Evolutionary conservation across 257 asterid species (phyloP).

Genomic region (Paraleonurus japonicus): DNA sequence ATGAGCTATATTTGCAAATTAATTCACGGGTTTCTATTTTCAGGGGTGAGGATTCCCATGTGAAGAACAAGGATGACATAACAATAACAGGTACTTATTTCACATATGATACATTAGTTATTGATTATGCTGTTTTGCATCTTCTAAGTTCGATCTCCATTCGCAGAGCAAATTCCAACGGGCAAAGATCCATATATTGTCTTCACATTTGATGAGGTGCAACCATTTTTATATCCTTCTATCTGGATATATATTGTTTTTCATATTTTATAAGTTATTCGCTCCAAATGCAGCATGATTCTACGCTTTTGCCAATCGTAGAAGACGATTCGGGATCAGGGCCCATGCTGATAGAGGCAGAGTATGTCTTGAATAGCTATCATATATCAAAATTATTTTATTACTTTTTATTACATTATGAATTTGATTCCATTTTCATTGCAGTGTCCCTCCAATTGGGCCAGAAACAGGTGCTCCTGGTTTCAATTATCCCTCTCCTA

Average conservation of each 20-base stretch:
- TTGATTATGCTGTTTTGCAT: not conserved
- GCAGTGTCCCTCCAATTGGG: constrained; percentile 50
- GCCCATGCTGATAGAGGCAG: constrained; percentile 55
- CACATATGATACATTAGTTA: not conserved
- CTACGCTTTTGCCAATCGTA: constrained; percentile 28
- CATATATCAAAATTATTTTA: not conserved
- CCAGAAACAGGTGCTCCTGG: constrained; percentile 26
- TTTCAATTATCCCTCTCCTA: constrained; percentile 30
- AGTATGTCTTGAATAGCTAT: constrained; percentile 44
- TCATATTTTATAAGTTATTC: not conserved
- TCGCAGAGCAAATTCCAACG: constrained; percentile 75
- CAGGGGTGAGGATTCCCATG: constrained; percentile 70
- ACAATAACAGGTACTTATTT: constrained; percentile 63
- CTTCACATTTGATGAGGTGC: constrained; percentile 55
- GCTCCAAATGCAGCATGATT: constrained; percentile 36
- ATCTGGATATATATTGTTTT: not conserved
- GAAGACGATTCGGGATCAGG: constrained; percentile 41
- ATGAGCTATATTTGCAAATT: not conserved
- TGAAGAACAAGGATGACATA: constrained; percentile 57
- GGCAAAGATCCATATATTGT: constrained; percentile 59
- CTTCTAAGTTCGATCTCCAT: not conserved
- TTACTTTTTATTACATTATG: constrained; percentile 6
- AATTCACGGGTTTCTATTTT: constrained; percentile 16
- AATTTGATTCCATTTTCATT: constrained; percentile 22
- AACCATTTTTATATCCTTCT: not conserved